Percentiles rank a stretch among this genome's conserved stretches.
These are phyloP conservation scores for Excoecaria agallocha DNA, from an alignment of 345 rosid genomes.

Conservation along the genomic window DNA sequence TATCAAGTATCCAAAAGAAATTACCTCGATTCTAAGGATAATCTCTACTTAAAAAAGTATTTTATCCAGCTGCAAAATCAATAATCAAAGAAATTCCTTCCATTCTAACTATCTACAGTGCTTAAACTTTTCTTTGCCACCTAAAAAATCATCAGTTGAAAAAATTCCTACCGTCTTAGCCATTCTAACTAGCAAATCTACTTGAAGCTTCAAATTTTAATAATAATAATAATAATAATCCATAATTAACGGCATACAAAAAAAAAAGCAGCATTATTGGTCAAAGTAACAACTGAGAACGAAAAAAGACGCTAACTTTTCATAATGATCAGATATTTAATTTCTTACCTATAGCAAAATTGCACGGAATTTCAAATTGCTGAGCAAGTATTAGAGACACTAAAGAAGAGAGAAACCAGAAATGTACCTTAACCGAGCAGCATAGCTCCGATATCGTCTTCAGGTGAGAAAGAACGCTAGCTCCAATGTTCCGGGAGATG, in stretches of 20 bases:
- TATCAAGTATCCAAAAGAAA: background rate
- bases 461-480: constrained; percentile 60
- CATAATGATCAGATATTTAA: background rate
- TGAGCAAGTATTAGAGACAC: background rate
- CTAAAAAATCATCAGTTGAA: background rate
- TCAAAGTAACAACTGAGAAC: background rate
- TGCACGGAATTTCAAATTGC: background rate
- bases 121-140: background rate
- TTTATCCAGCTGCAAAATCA: no score
- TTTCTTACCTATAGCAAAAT: background rate
- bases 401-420: background rate
- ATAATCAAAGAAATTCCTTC: background rate
- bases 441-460: constrained; percentile 74
- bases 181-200: no score
- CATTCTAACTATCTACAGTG: background rate
- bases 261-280: no score
- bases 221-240: no score
- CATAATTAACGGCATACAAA: no score
- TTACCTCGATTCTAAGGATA: no score
- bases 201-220: no score
- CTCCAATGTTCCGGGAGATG: constrained; percentile 70
- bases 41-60: no score
- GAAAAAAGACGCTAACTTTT: background rate
- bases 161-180: no score
- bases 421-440: constrained; percentile 63